A percentile compares a stretch with the other conserved stretches of the same genome.
Conservation (phyloP, 768 basidiomycete species). For the Suillus fuscotomentosus region DNA sequence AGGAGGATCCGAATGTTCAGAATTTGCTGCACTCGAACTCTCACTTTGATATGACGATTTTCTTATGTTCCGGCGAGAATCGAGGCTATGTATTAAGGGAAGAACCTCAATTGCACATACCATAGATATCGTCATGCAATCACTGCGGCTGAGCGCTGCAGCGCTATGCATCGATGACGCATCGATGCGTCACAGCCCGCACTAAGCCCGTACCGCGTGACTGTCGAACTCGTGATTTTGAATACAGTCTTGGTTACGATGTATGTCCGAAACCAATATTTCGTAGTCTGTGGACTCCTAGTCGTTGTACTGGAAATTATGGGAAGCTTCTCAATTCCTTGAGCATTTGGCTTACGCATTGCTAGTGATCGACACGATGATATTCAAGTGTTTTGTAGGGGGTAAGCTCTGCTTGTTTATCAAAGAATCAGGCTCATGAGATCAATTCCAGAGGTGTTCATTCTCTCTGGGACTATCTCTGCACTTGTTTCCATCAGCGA, state of each 20-base stretch:
- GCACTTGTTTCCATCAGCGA: no score
- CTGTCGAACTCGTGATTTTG: neutral
- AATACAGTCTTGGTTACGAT: neutral
- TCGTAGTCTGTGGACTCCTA: neutral
- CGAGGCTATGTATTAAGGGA: neutral
- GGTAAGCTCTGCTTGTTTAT: no score
- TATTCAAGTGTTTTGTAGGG: no score
- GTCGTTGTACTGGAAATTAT: neutral
- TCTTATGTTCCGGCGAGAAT: neutral
- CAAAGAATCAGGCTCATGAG: no score
- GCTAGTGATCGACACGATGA: no score
- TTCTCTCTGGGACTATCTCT: no score
- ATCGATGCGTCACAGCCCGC: neutral
- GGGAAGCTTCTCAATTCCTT: neutral
- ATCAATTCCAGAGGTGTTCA: no score
- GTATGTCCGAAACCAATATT: neutral
- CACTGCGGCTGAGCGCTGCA: neutral
- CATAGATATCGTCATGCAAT: neutral
- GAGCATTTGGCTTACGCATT: neutral
- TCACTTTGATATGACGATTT: neutral
- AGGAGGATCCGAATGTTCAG: conserved; percentile 23
- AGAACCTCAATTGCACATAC: neutral
- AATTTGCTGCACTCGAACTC: conserved; percentile 13
- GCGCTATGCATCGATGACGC: neutral
- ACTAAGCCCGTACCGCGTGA: neutral